Evolutionary conservation across 352 stramenopile genomes (phyloP).

Genomic region (Phytophthora syringae): DNA sequence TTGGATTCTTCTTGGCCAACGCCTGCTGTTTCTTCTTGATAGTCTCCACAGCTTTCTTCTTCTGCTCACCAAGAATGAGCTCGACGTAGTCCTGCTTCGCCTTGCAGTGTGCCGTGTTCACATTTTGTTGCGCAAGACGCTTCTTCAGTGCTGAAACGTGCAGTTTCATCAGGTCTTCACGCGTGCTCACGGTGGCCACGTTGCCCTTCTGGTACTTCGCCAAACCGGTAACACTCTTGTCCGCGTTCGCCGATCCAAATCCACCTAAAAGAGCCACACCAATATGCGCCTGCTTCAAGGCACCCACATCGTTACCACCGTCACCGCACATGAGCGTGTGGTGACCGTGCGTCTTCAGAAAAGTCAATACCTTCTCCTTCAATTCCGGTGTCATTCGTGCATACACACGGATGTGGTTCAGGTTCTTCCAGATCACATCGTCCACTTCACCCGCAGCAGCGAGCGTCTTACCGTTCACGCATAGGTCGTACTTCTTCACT

Average conservation of each 20-base stretch:
- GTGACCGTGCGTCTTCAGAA: constrained; percentile 93
- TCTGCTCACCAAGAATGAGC: constrained; percentile 72
- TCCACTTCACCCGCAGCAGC: constrained; percentile 76
- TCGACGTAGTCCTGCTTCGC: constrained; percentile 87
- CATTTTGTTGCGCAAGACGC: constrained; percentile 66
- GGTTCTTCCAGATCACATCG: constrained; percentile 82
- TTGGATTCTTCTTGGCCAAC: constrained; percentile 60
- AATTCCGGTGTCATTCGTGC: constrained; percentile 96
- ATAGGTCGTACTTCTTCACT: constrained; percentile 87
- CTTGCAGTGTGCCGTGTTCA: constrained; percentile 72
- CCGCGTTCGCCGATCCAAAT: constrained; percentile 85
- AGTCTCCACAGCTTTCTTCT: constrained; percentile 55
- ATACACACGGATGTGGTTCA: constrained; percentile 93
- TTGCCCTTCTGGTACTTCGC: constrained; percentile 82
- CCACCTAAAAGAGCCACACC: constrained; percentile 82
- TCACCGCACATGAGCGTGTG: constrained; percentile 98
- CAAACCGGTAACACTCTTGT: constrained; percentile 85
- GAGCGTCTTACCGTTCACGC: constrained; percentile 84
- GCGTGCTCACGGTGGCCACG: constrained; percentile 48
- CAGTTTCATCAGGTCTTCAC: constrained; percentile 87
- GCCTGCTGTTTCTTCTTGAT: constrained; percentile 71
- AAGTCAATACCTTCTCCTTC: constrained; percentile 96
- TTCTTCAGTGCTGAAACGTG: constrained; percentile 88
- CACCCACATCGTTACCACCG: constrained; percentile 98
- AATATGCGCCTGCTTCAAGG: constrained; percentile 93